Evolutionary conservation across 2,329 filamentous ascomycete species (phyloP), one percentile per base, ranked within the genome.

Genomic region (Colletotrichum horii): DNA sequence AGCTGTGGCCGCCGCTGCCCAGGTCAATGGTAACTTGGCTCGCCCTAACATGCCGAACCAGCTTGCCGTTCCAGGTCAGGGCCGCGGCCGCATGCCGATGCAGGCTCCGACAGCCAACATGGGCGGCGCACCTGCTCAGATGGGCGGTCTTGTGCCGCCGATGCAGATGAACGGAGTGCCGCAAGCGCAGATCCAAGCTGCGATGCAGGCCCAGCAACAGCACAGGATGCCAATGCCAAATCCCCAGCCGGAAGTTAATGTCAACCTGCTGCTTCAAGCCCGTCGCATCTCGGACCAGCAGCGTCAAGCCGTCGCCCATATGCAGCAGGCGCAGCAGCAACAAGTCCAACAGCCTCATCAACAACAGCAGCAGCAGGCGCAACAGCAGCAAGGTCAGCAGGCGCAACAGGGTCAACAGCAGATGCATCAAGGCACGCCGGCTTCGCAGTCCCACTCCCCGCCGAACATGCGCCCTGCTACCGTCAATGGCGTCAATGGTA

Each of bases 271-370:
- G 78, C 86, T 93, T 79, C 92, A 94, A 79, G 90, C 92, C 19
- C 91, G 92, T 70, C 90, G 91, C 58, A 91, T 94, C 56, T 89
- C 93, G 14, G 92, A 94, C 79, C 91, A 93, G 79, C 92, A 93
- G 79, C 88, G 91, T 16, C 87, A 85, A 52, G 87, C 86, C 15
- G 86, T 89, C 22, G 58, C 58, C 5, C 87, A 89, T 76, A 84
- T 88, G 79, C 88, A 86, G 56, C 80, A 81, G 30, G 79, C 78
- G 14, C 74, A 76, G 15, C 80, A 80, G 28, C 80, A 79, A 11
- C 80, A 79, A 11, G 81, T 80, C 28, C 79, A 78, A 30, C 80
- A 94, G 79, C 91, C 93, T 79, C 88, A 90, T 15, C 87, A 85
- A 58, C 87, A 85, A 60, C 86, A 85, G 8, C 85, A 88, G 5